Percentiles rank a stretch among this genome's conserved stretches.
Evolutionary conservation across 257 asterid genomes (phyloP).

Genomic region (Avicennia marina): DNA sequence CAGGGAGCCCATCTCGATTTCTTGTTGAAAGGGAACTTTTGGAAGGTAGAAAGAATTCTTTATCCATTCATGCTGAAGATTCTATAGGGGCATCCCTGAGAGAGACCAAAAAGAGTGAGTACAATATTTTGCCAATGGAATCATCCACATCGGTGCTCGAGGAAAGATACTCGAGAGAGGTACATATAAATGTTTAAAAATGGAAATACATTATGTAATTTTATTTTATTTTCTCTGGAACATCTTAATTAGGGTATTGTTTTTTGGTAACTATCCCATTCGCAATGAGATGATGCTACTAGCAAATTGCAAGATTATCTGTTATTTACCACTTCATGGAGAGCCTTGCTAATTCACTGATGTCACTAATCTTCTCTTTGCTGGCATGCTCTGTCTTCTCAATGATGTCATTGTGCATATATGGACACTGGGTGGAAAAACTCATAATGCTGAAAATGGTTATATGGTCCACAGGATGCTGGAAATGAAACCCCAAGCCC

Average conservation of each 20-base stretch:
- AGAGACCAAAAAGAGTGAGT: background rate
- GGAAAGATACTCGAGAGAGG: slow-evolving; percentile 7
- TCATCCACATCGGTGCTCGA: slow-evolving; percentile 11
- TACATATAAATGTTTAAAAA: background rate
- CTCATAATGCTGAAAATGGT: background rate
- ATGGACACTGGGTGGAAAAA: too few species aligned
- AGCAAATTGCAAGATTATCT: background rate
- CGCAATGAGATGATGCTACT: too few species aligned
- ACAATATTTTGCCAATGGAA: slow-evolving; percentile 8
- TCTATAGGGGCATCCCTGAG: slow-evolving; percentile 13
- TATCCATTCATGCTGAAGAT: slow-evolving; percentile 21
- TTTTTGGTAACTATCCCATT: too few species aligned
- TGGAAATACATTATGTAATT: too few species aligned
- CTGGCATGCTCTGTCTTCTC: background rate
- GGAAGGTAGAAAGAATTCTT: slow-evolving; percentile 28
- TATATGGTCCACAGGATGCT: slow-evolving; percentile 19
- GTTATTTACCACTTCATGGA: background rate
- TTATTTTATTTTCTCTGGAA: too few species aligned
- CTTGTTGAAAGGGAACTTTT: slow-evolving; percentile 27
- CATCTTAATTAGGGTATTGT: too few species aligned
- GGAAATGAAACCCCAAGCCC: slow-evolving; percentile 16
- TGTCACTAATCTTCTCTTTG: background rate
- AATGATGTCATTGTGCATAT: too few species aligned
- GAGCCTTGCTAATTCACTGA: background rate
- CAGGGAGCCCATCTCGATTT: slow-evolving; percentile 28